phyloP scores from a whole-genome alignment of 345 rosid genomes.

The Tarenaya hassleriana region DNA sequence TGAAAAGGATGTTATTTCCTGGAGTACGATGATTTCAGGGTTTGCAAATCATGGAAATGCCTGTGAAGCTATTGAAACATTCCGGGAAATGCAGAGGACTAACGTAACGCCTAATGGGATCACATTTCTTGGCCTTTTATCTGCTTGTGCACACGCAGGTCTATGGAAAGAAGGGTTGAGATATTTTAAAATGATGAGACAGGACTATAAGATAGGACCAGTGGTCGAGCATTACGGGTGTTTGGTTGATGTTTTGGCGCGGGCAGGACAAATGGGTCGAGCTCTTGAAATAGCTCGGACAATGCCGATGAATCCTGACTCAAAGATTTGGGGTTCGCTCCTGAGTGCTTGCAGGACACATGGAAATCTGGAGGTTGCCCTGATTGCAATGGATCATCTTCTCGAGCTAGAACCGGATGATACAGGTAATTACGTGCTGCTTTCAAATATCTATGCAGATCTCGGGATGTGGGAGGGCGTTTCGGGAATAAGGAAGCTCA shows the following conservation, averaged over 20 bases:
- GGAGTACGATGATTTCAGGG: conserved; percentile 62
- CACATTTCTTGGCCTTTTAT: conserved; percentile 48
- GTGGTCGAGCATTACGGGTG: conserved; percentile 49
- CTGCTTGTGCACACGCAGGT: conserved; percentile 52
- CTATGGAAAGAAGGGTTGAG: conserved; percentile 35
- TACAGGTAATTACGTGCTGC: conserved; percentile 48
- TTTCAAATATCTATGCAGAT: conserved; percentile 53
- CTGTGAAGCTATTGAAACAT: conserved; percentile 29
- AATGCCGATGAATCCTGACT: conserved; percentile 44
- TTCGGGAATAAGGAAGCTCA: conserved; percentile 35
- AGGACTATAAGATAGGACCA: conserved; percentile 35
- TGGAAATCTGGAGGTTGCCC: conserved; percentile 34
- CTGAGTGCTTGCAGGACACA: conserved; percentile 40
- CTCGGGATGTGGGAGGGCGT: conserved; percentile 47
- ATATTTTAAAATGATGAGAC: conserved; percentile 42
- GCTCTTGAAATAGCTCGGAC: conserved; percentile 33
- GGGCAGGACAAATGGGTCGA: conserved; percentile 31
- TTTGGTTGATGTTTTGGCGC: conserved; percentile 46
- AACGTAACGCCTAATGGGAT: conserved; percentile 39
- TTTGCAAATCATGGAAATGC: conserved; percentile 55
- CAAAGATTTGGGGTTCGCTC: conserved; percentile 53
- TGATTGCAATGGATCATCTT: conserved; percentile 43
- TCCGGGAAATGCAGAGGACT: conserved; percentile 40
- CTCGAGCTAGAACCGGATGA: conserved; percentile 50
- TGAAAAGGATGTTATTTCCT: conserved; percentile 44